phyloP scores from a whole-genome alignment of 495 filamentous ascomycete genomes.

The Aspergillus bridgeri region DNA sequence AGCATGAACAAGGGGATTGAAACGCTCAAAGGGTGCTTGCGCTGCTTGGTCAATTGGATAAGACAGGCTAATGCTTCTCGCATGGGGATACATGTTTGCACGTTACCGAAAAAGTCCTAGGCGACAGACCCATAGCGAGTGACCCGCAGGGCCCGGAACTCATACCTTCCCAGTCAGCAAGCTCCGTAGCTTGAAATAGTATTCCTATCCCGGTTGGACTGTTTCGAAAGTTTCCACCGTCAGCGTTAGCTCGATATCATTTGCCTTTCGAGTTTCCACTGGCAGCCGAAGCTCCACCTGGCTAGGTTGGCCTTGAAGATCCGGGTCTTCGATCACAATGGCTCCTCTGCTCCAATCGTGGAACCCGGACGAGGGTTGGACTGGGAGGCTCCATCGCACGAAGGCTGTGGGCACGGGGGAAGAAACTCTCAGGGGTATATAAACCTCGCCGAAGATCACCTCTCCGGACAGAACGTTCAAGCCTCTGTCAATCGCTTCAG shows the following conservation, averaged over 20 bases:
- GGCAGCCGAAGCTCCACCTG: conserved; percentile 20
- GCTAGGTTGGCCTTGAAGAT: conserved; percentile 24
- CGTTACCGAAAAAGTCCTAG: not conserved
- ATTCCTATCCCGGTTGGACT: conserved; percentile 16
- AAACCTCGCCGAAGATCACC: conserved; percentile 32
- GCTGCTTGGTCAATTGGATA: not conserved
- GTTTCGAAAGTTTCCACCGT: conserved; percentile 20
- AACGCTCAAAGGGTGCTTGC: not conserved
- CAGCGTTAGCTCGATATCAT: conserved; percentile 19
- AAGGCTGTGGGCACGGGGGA: conserved; percentile 4
- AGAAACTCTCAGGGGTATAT: conserved; percentile 40
- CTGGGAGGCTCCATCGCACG: conserved; percentile 18
- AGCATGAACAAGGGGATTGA: not conserved
- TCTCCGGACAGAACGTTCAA: conserved; percentile 15
- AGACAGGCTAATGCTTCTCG: conserved; percentile 1
- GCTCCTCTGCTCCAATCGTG: conserved; percentile 9
- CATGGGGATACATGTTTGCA: conserved; percentile 7
- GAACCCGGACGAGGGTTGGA: conserved; percentile 15
- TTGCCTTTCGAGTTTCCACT: conserved; percentile 19
- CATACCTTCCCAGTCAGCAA: conserved; percentile 10
- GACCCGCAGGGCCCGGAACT: conserved; percentile 14
- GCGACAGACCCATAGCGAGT: not conserved
- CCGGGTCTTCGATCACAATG: conserved; percentile 20
- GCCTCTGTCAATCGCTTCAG: conserved; percentile 22
- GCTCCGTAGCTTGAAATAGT: conserved; percentile 24